Base-by-base conservation (phyloP, 331 rosid genomes). In the Stylosanthes scabra region DNA sequence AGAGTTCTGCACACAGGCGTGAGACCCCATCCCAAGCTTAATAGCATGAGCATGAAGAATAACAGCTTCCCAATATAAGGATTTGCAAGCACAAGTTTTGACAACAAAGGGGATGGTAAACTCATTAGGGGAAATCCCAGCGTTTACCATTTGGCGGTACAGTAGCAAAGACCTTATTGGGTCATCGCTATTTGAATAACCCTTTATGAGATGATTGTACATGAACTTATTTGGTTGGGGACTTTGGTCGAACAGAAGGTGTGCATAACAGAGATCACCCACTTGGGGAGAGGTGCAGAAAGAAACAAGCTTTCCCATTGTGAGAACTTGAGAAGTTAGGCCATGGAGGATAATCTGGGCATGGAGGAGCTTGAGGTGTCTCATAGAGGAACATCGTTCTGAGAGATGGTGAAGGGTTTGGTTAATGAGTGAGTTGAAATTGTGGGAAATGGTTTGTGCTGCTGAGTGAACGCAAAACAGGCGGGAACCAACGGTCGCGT, bases 51-150 rank as follows among this genome's bases (percentile, higher is more conserved):
- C 80, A 40, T 92, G 96, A 27, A 89, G 78, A 31, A 66, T 3
- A 15, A 68, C 61, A 49, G 78, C 88, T 27, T 80, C 87, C 86
- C 86, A 86, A 52, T 72, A 85, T 0, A 81, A 77, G 3, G 45
- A 15, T 27, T 67, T 74, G 7, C 14, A 62, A 16, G 86, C 70
- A 27, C 93, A 90, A 68, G 82, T 89, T 61, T 88, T 88, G n/a
- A 92, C 58, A 51, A 88, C 91, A 83, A 85, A 85, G 5, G 96
- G 97, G 41, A 92, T 59, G 1, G 96, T 86, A 66, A 92, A 92
- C 29, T 85, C 87, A 29, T 88, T 91, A 8, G 93, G 96, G 2
- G 71, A 66, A 67, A 78, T 65, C 12, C 92, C 89, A 6, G 84
- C 80, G 45, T 65, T 5, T 34, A 84, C 49, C 97, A 92, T 88